Percentiles rank a stretch among this genome's conserved stretches.
Evolutionary conservation across 345 rosid genomes (phyloP).

Genomic region (Luvunga scandens): DNA sequence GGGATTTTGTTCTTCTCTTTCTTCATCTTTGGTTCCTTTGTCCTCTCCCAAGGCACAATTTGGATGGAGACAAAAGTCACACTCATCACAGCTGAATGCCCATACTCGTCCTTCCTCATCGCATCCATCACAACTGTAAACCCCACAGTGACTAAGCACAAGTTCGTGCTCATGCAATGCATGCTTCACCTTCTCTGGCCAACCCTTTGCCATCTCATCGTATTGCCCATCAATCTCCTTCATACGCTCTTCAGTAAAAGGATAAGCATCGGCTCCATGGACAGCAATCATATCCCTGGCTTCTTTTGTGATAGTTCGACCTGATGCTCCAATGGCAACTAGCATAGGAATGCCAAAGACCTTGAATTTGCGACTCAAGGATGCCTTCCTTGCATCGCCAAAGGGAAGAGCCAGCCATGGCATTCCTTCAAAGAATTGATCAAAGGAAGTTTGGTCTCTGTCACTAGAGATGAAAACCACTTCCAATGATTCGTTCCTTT

Average conservation of each 20-base stretch:
- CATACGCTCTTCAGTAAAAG: constrained; percentile 55
- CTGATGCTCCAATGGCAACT: constrained; percentile 47
- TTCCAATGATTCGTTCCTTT: constrained; percentile 47
- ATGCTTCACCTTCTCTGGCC: constrained; percentile 69
- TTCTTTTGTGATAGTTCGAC: constrained; percentile 46
- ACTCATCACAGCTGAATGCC: constrained; percentile 54
- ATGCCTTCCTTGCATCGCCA: constrained; percentile 51
- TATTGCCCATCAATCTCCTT: constrained; percentile 41
- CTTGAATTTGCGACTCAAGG: constrained; percentile 43
- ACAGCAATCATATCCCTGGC: constrained; percentile 34
- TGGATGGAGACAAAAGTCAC: constrained; percentile 71
- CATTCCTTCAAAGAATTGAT: constrained; percentile 52
- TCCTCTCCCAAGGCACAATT: constrained; percentile 37
- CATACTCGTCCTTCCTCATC: constrained; percentile 37
- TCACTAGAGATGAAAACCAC: constrained; percentile 65
- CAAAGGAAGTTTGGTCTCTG: constrained; percentile 45
- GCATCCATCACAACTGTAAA: constrained; percentile 44
- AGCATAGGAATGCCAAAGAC: constrained; percentile 58
- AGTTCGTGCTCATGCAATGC: constrained; percentile 68
- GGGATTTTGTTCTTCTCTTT: constrained; percentile 15
- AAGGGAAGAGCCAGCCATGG: constrained; percentile 79
- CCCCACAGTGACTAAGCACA: constrained; percentile 31
- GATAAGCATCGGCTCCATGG: constrained; percentile 64
- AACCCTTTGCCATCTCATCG: constrained; percentile 59
- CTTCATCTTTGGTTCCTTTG: constrained; percentile 10